Evolutionary conservation across 116 monocot genomes (phyloP).

Genomic region (Trichopus zeylanicus): DNA sequence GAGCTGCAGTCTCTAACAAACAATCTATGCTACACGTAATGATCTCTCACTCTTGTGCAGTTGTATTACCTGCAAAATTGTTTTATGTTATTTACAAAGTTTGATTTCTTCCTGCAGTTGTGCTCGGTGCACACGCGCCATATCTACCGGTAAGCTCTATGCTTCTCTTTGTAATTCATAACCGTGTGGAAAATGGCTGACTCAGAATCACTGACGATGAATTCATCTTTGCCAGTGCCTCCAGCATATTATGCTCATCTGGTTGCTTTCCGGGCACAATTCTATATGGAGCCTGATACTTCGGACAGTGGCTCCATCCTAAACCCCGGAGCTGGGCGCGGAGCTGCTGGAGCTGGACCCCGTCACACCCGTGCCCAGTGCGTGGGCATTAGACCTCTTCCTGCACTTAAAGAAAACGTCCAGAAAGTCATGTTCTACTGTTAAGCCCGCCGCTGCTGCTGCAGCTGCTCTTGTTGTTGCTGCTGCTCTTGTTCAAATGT

Average conservation of each 20-base stretch:
- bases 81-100: background rate
- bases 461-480: too few species aligned
- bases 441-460: too few species aligned
- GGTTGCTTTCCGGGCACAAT: slow-evolving; percentile 81
- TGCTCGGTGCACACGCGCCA: slow-evolving; percentile 6
- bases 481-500: too few species aligned
- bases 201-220: background rate
- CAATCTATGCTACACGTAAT: slow-evolving; percentile 88
- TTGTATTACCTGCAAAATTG: background rate
- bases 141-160: background rate
- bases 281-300: slow-evolving; percentile 74
- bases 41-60: background rate
- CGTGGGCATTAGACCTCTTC: slow-evolving; percentile 49
- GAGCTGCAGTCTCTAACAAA: slow-evolving; percentile 61
- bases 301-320: slow-evolving; percentile 72
- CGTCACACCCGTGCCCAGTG: slow-evolving; percentile 29
- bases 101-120: background rate
- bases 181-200: background rate
- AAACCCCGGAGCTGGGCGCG: slow-evolving; percentile 37
- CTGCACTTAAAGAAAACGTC: slow-evolving; percentile 75
- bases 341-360: slow-evolving; percentile 8
- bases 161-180: background rate
- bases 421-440: slow-evolving; percentile 92
- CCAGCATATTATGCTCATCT: slow-evolving; percentile 88
- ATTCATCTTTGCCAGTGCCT: slow-evolving; percentile 33